Percentiles rank a stretch among this genome's conserved stretches.
Conservation (phyloP, 176 grass and related monocot genomes). For the Tillandsia leiboldiana region DNA sequence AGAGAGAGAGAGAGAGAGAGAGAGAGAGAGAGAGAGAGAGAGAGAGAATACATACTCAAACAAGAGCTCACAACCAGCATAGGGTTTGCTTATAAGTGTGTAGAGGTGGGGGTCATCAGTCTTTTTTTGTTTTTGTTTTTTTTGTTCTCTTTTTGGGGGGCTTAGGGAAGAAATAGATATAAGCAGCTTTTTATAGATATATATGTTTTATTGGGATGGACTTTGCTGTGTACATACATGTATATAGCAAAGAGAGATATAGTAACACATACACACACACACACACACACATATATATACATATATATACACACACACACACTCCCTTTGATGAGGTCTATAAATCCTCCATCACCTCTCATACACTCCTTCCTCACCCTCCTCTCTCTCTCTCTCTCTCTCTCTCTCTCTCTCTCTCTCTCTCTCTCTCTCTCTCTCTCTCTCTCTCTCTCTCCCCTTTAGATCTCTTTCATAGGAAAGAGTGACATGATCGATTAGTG, state of each 20-base stretch:
- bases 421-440: too few species aligned
- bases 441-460: background rate
- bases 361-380: background rate
- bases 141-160: background rate
- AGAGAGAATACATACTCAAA: background rate
- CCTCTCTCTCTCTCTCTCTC: background rate
- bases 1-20: background rate
- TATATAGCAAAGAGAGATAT: background rate
- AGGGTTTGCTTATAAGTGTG: background rate
- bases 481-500: background rate
- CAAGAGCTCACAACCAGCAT: background rate
- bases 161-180: background rate
- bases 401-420: background rate
- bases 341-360: background rate
- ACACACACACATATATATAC: background rate
- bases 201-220: background rate
- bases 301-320: too few species aligned
- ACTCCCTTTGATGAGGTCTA: background rate
- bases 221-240: background rate
- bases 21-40: background rate
- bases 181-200: background rate
- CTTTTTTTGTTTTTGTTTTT: background rate
- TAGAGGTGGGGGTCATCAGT: background rate
- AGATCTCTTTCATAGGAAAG: slow-evolving; percentile 1
- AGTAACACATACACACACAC: background rate